Evolutionary conservation across 2,329 filamentous ascomycete species (phyloP), one percentile per base, ranked within the genome.

Genomic region (Clarireedia hainanense): DNA sequence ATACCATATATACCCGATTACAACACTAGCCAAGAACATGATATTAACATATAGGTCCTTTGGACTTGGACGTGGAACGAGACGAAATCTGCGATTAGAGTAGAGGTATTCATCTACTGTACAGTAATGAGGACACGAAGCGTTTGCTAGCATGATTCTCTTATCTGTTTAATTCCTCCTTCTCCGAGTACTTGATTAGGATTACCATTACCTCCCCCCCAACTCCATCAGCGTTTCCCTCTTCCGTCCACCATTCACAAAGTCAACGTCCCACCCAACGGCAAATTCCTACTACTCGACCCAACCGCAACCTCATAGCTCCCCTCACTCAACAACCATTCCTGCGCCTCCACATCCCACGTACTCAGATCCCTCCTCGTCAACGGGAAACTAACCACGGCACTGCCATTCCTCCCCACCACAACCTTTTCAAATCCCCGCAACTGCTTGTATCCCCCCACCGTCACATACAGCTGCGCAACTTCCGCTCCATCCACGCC

Each of bases 331-430:
- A 56, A 48, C 1, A 47, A 70, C 84, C 84, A 87, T 54, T 76
- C 73, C 70, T 86, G 83, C n/a, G 69, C 69, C 0, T 67, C 71
- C 2, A 81, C 78, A 64, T 86, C 80, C 84, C 84, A 87, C 1
- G 81, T 73, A 58, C 81, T 84, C 52, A 87, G 65, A 61, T 87
- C 84, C 49, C 83, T 77, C 53, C 79, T 73, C 4, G 77, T 81
- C 43, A 87, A 67, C 27, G 75, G 70, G 58, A 87, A 79, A 0
- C 63, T 69, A 5, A 81, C 65, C 1, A 67, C 68, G 6, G 72
- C 68, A 2, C 71, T 73, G 63, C 79, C 69, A 0, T 76, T 75
- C 0, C 77, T 72, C 0, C 65, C 60, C 7, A 87, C 65, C 2
- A 65, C 67, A 0, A 80, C 74, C 66, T 84, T 85, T 24, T 77